Base-by-base conservation (phyloP, 768 basidiomycete genomes). In the Fomitopsis pulvina region DNA sequence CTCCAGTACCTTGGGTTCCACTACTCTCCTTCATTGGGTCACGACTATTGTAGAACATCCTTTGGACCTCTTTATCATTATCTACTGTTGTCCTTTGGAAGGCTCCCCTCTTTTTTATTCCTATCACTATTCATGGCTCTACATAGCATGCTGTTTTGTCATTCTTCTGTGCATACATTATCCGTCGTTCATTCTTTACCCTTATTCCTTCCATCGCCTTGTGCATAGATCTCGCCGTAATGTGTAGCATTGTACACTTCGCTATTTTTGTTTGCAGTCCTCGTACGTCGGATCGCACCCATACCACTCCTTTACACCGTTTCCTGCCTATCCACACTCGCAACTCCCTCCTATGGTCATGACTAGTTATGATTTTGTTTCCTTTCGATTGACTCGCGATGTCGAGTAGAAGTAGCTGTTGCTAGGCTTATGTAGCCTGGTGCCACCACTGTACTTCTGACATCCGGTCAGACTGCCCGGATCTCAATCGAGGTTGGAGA, bases 51-150 rank as follows among this genome's bases (percentile, higher is more conserved):
- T 44, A 44, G 43, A 44, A 29, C 34, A 37, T 18, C 14, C 22
- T 25, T 28, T 12, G n/a, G 14, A 12, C 43, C 25, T 27, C 24
- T 43, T 44, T 18, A 46, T 46, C 43, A 27, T 25, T 27, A 46
- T 46, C 45, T 46, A 46, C 11, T 46, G 30, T 46, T 26, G 30
- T 37, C 30, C 30, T 29, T 24, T 9, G 45, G 45, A 37, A 46
- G 24, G 10, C 12, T 21, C 18, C 4, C 11, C 26, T 20, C n/a
- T 22, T 46, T 18, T 46, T 46, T 46, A 46, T 46, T 46, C n/a
- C 30, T 46, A 46, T 21, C 30, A 32, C 32, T 22, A 37, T 46
- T 20, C 30, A 32, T 32, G 30, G 34, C 14, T 37, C 34, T 14
- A 18, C 34, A 26, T 46, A 34, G 45, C 24, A 18, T 37, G 20